A percentile compares a stretch with the other conserved stretches of the same genome.
These are phyloP conservation scores for Dorcoceras hygrometricum DNA, from an alignment of 257 asterid species.

Conservation along the genomic window DNA sequence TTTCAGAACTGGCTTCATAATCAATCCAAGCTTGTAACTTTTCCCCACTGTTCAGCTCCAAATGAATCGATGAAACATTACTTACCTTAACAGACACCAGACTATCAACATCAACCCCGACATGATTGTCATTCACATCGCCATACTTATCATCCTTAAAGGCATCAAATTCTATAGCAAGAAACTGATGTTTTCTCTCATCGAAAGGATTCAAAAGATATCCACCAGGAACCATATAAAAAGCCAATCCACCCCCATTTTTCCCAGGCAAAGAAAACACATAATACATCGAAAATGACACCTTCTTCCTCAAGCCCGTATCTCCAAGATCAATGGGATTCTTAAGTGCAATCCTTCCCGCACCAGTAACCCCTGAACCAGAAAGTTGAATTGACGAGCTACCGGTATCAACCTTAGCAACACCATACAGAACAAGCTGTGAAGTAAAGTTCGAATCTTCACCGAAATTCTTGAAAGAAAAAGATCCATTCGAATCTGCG, in stretches of 20 bases:
- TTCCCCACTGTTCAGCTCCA: constrained; percentile 57
- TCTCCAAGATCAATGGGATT: constrained; percentile 51
- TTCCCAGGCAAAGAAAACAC: constrained; percentile 60
- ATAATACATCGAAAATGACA: constrained; percentile 60
- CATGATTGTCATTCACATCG: constrained; percentile 66
- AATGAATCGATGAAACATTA: constrained; percentile 49
- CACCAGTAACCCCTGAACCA: constrained; percentile 48
- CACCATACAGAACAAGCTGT: constrained; percentile 61
- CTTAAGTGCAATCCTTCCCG: constrained; percentile 59
- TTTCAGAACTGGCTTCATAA: constrained; percentile 67
- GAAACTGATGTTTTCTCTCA: constrained; percentile 45
- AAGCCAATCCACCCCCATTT: constrained; percentile 72
- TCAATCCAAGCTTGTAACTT: constrained; percentile 85
- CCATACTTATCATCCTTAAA: constrained; percentile 42
- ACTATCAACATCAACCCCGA: constrained; percentile 59
- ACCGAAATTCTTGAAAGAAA: constrained; percentile 54
- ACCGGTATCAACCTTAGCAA: constrained; percentile 52
- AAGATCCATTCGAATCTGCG: constrained; percentile 46
- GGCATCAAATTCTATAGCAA: constrained; percentile 75
- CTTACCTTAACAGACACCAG: constrained; percentile 57
- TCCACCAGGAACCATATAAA: constrained; percentile 63
- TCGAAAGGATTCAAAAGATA: constrained; percentile 44
- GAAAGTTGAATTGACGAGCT: constrained; percentile 46
- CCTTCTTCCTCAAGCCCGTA: constrained; percentile 39
- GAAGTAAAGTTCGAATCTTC: constrained; percentile 61